Base-by-base conservation (phyloP, 1,284 basidiomycete genomes). In the Somion occarium region DNA sequence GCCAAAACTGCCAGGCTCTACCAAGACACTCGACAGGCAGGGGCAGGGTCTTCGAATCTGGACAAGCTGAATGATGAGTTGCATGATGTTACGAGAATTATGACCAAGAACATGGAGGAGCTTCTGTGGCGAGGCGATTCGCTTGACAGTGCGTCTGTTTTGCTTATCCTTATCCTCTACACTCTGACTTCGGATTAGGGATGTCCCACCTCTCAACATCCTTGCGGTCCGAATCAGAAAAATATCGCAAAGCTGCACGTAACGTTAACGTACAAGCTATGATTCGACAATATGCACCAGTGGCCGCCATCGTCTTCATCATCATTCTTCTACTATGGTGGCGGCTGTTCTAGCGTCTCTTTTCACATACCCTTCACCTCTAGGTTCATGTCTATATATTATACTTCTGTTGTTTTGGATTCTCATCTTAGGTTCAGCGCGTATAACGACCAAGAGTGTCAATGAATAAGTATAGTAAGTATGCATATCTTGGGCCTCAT, bases 21-120 rank as follows among this genome's bases (percentile, higher is more conserved):
- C 70, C 84, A 87, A 56, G 96, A 99, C 68, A 93, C 94, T 41
- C 82, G 96, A 53, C 91, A 91, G 39, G 92, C 92, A 12, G 82
- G 85, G 25, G 80, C 87, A 19, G 78, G 75, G 23, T 85, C 83
- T 19, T 43, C 42, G 15, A 82, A 84, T 54, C 68, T 99, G 49
- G 93, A 95, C 67, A 86, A 81, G 67, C 76, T 99, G 45, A 98
- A 98, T 65, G 93, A 95, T 64, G 96, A 99, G 60, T 73, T 99
- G 48, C 93, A 96, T 65, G 96, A 99, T 63, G 96, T 99, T 52
- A 98, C 96, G 46, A 78, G 92, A 60, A 98, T 99, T 71, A 99
- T 99, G 97, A 98, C 96, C n/a, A 99, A 99, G 75, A 99, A 99
- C 68, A 99, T 99, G 96, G 97, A 99, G 69, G 97, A 99, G 70